phyloP scores from a whole-genome alignment of 371 early-diverging fungal genomes.

The Agmasoma carcini region DNA sequence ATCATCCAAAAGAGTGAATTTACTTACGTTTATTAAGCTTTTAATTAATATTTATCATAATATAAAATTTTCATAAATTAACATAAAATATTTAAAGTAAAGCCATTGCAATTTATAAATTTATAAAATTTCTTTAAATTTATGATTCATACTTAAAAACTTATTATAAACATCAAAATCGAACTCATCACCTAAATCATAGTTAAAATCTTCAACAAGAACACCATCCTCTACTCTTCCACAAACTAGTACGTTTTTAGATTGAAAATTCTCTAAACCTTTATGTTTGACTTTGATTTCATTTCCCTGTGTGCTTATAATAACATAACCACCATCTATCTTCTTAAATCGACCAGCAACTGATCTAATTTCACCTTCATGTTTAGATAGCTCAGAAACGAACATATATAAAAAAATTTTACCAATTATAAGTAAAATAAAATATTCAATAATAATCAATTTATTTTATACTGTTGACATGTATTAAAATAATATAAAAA shows the following conservation, averaged over 20 bases:
- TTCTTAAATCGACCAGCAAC: constrained; percentile 28
- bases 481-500: too few species aligned
- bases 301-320: constrained; percentile 8
- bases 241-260: constrained; percentile 24
- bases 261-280: constrained; percentile 26
- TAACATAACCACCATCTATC: constrained; percentile 25
- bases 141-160: constrained; percentile 14
- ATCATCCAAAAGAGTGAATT: too few species aligned
- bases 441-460: too few species aligned
- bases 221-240: constrained; percentile 32
- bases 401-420: too few species aligned
- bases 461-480: too few species aligned
- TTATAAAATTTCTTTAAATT: constrained; percentile 32
- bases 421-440: too few species aligned
- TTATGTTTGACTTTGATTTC: constrained; percentile 31
- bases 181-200: constrained; percentile 28
- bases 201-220: constrained; percentile 17
- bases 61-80: too few species aligned
- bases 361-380: constrained; percentile 14
- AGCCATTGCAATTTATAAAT: too few species aligned
- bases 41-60: too few species aligned
- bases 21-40: too few species aligned
- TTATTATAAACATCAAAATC: constrained; percentile 19
- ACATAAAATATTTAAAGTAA: too few species aligned
- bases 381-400: too few species aligned